A percentile compares a stretch with the other conserved stretches of the same genome.
phyloP scores from a whole-genome alignment of 148 eudicot genomes.

The Silene conica region DNA sequence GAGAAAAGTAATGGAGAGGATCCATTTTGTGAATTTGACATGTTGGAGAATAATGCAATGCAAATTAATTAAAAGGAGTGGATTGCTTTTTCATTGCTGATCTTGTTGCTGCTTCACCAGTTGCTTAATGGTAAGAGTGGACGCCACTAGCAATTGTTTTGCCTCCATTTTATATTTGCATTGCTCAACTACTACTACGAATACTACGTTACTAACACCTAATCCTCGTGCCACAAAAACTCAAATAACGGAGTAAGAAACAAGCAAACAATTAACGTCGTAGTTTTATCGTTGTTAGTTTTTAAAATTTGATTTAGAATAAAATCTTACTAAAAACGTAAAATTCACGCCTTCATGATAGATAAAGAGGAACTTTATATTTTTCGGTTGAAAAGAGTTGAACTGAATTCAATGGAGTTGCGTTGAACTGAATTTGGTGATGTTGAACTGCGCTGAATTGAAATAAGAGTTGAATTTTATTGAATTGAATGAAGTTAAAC shows the following conservation, averaged over 20 bases:
- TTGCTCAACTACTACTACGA: neutral
- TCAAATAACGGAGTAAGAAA: neutral
- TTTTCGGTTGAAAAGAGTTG: too few relatives aligned
- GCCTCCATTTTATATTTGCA: slow-evolving; percentile 6
- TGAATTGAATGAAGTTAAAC: too few relatives aligned
- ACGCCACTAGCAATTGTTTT: slow-evolving; percentile 23
- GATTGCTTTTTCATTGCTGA: neutral
- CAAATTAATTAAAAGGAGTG: neutral
- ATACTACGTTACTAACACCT: neutral
- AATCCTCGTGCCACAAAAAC: neutral
- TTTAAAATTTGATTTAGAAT: too few relatives aligned
- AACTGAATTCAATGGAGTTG: too few relatives aligned
- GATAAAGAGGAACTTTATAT: too few relatives aligned
- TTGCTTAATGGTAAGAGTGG: slow-evolving; percentile 35
- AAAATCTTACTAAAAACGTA: too few relatives aligned
- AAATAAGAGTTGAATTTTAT: too few relatives aligned
- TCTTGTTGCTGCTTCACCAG: slow-evolving; percentile 7
- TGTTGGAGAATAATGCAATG: slow-evolving; percentile 27
- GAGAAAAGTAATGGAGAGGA: too few relatives aligned
- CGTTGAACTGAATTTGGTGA: too few relatives aligned
- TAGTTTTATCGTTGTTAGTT: too few relatives aligned
- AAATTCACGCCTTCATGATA: too few relatives aligned
- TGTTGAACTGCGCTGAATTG: too few relatives aligned
- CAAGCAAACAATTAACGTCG: neutral
- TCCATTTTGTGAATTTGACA: neutral